A percentile compares a stretch with the other conserved stretches of the same genome.
phyloP scores from a whole-genome alignment of 768 basidiomycete genomes.

The Gloeopeniophorella convolvens region DNA sequence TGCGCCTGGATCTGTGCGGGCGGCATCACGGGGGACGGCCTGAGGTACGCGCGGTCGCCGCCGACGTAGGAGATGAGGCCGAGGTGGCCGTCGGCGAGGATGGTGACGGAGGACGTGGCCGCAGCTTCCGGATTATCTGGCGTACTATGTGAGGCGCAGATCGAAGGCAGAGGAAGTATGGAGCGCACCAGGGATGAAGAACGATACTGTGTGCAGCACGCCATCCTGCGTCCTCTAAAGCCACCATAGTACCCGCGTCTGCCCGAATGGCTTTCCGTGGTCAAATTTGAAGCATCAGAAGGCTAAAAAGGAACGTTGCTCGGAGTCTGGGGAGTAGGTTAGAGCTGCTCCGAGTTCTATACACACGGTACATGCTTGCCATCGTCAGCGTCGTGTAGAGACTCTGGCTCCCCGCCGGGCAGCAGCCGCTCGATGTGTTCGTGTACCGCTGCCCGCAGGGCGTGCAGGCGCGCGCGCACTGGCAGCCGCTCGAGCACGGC shows the following conservation, averaged over 20 bases:
- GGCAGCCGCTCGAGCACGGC: too few relatives aligned
- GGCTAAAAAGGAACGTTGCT: too few relatives aligned
- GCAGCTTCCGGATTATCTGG: conserved; percentile 41
- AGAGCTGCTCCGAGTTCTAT: too few relatives aligned
- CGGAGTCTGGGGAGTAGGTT: too few relatives aligned
- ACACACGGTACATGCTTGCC: too few relatives aligned
- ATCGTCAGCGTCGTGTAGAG: too few relatives aligned
- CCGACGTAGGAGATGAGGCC: conserved; percentile 69
- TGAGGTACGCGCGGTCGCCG: too few relatives aligned
- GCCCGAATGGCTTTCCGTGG: conserved; percentile 34
- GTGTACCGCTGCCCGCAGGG: too few relatives aligned
- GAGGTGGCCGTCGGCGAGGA: conserved; percentile 59
- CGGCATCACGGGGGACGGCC: conserved; percentile 2
- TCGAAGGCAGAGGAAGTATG: too few relatives aligned
- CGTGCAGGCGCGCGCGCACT: too few relatives aligned
- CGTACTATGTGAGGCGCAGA: conserved; percentile 24
- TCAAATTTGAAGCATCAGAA: conserved; percentile 28
- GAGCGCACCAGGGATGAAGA: conserved; percentile 17
- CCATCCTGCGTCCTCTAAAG: conserved; percentile 23
- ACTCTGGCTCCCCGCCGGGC: too few relatives aligned
- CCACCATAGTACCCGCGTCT: conserved; percentile 53
- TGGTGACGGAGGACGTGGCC: conserved; percentile 51
- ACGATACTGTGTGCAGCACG: conserved; percentile 4
- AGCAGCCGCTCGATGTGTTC: too few relatives aligned
- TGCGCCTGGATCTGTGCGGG: conserved; percentile 12